Conservation (phyloP, 805 yeast species). For the Nematodospora valgi region DNA sequence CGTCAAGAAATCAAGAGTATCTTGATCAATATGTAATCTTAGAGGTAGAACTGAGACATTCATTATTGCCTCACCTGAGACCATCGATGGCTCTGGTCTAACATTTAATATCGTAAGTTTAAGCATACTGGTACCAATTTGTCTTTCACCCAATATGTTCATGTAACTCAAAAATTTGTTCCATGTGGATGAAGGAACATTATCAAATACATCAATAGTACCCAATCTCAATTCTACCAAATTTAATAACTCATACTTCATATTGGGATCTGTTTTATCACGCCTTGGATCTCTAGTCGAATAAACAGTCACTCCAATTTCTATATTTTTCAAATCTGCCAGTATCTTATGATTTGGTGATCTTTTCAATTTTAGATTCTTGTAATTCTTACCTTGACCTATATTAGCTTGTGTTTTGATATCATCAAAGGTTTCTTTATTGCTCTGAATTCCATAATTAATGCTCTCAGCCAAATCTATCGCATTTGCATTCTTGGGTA, state of each 20-base stretch:
- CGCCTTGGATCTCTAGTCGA: constrained; percentile 47
- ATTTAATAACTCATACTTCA: constrained; percentile 45
- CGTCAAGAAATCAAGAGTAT: constrained; percentile 78
- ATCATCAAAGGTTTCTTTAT: constrained; percentile 10
- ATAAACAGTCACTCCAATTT: constrained; percentile 42
- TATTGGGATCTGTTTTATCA: constrained; percentile 27
- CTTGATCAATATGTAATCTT: constrained; percentile 87
- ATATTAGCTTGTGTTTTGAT: constrained; percentile 16
- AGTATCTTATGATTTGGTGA: constrained; percentile 59
- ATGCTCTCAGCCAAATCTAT: constrained; percentile 48
- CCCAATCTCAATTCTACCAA: constrained; percentile 47
- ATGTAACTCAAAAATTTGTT: constrained; percentile 72
- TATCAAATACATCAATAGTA: constrained; percentile 64
- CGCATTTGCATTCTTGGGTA: constrained; percentile 48
- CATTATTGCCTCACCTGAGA: constrained; percentile 66
- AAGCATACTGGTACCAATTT: constrained; percentile 63
- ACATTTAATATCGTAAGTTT: constrained; percentile 51
- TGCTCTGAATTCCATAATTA: constrained; percentile 39
- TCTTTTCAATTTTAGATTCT: constrained; percentile 58
- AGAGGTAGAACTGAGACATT: constrained; percentile 63
- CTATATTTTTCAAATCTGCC: constrained; percentile 54
- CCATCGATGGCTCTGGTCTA: constrained; percentile 59
- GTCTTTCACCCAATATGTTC: constrained; percentile 68
- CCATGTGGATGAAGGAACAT: constrained; percentile 88
- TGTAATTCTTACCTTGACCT: constrained; percentile 30